These are phyloP conservation scores for Geranium incanum DNA, from an alignment of 441 rosid genomes.

Conservation along the genomic window DNA sequence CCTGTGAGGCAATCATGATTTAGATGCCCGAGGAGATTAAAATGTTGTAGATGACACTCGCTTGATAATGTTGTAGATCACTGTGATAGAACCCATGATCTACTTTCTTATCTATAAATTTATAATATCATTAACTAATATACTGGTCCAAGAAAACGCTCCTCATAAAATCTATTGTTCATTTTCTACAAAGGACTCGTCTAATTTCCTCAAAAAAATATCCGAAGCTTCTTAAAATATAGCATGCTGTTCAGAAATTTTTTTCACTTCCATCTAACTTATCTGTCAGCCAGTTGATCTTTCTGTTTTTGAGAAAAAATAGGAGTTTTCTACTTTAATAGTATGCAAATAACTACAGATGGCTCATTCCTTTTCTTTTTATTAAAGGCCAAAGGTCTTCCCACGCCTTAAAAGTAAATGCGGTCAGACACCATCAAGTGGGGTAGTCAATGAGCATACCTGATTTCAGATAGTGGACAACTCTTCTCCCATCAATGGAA, in stretches of 20 bases:
- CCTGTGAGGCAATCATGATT: too few relatives aligned
- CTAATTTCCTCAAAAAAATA: not conserved
- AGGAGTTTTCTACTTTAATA: not conserved
- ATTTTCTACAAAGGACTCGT: not conserved
- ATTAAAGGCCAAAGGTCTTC: not conserved
- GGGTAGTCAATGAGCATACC: constrained; percentile 36
- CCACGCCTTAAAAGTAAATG: not conserved
- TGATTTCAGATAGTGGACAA: constrained; percentile 60
- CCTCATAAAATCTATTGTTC: not conserved
- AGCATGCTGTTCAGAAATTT: not conserved
- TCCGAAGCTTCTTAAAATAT: not conserved
- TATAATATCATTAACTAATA: not conserved
- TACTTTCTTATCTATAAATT: not conserved
- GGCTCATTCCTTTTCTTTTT: not conserved
- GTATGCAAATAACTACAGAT: not conserved
- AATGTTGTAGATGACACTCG: too few relatives aligned
- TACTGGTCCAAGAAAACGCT: not conserved
- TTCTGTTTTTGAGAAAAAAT: not conserved
- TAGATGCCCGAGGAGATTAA: too few relatives aligned
- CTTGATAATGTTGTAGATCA: too few relatives aligned
- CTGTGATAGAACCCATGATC: not conserved
- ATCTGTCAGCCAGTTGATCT: not conserved
- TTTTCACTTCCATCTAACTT: not conserved
- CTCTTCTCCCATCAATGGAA: constrained; percentile 46
- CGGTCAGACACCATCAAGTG: not conserved